Evolutionary conservation across 495 filamentous ascomycete genomes (phyloP).

Genomic region (Aspergillus egyptiacus): DNA sequence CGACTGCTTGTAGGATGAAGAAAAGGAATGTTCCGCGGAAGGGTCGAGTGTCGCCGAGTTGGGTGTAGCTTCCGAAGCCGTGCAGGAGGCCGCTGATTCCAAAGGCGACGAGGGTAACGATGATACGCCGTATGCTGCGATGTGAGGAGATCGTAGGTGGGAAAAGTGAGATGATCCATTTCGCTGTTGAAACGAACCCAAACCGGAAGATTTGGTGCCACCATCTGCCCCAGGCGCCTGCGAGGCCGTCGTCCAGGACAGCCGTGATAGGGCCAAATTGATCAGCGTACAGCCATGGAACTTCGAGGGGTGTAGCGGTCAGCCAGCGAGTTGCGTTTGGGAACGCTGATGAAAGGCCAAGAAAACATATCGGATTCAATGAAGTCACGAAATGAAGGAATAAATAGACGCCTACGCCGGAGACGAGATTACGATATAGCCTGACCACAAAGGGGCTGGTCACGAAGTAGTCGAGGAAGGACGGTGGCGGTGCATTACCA

Average conservation of each 20-base stretch:
- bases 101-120: constrained; percentile 48
- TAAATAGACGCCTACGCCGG: constrained; percentile 43
- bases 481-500: constrained; percentile 32
- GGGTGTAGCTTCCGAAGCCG: constrained; percentile 49
- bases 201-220: constrained; percentile 86
- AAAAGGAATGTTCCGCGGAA: constrained; percentile 42
- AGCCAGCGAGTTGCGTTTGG: constrained; percentile 31
- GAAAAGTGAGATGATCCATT: constrained; percentile 42
- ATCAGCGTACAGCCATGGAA: constrained; percentile 61
- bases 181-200: constrained; percentile 55
- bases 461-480: constrained; percentile 36
- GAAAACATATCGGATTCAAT: constrained; percentile 52
- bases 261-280: constrained; percentile 51
- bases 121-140: constrained; percentile 16
- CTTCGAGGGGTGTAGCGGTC: constrained; percentile 43
- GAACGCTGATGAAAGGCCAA: constrained; percentile 45
- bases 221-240: constrained; percentile 75
- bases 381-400: constrained; percentile 51
- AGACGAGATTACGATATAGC: constrained; percentile 46
- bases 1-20: constrained; percentile 53
- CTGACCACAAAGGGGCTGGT: constrained; percentile 34
- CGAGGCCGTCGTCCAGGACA: constrained; percentile 60
- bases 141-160: constrained; percentile 18
- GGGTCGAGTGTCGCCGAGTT: constrained; percentile 40
- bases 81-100: constrained; percentile 55